These are phyloP conservation scores for Cyberlindnera saturnus DNA, from an alignment of 805 yeast genomes.

Conservation along the genomic window DNA sequence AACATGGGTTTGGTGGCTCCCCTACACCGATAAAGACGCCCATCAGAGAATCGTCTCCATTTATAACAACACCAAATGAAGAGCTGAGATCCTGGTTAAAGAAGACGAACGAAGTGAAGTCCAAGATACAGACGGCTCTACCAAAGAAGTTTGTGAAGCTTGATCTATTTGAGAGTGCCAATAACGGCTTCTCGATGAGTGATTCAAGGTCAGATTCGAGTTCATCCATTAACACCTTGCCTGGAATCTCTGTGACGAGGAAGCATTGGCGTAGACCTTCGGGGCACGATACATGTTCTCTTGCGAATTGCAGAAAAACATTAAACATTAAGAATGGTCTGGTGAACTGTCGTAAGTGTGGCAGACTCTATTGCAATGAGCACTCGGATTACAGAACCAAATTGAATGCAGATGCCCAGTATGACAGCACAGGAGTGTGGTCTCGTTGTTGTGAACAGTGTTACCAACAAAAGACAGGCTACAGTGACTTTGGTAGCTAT, in stretches of 20 bases:
- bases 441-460: constrained; percentile 64
- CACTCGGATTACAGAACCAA: constrained; percentile 55
- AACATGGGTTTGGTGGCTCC: constrained; percentile 36
- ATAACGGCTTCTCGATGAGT: constrained; percentile 9
- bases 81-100: constrained; percentile 39
- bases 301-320: constrained; percentile 32
- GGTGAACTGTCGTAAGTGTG: constrained; percentile 75
- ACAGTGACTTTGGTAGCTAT: constrained; percentile 37
- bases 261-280: constrained; percentile 54
- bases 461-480: constrained; percentile 48
- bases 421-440: constrained; percentile 58
- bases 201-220: constrained; percentile 12
- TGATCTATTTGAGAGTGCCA: constrained; percentile 41
- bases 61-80: constrained; percentile 21
- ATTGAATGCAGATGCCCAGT: constrained; percentile 41
- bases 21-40: constrained; percentile 1
- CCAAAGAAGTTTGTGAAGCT: constrained; percentile 37
- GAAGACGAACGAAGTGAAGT: constrained; percentile 33
- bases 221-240: constrained; percentile 6
- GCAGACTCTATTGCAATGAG: constrained; percentile 56
- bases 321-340: constrained; percentile 49
- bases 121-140: constrained; percentile 29
- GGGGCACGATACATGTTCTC: constrained; percentile 37
- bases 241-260: constrained; percentile 34
- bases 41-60: constrained; percentile 2